A percentile compares a stretch with the other conserved stretches of the same genome.
phyloP scores from a whole-genome alignment of 2,329 filamentous ascomycete genomes.

The Graphilbum sp. region DNA sequence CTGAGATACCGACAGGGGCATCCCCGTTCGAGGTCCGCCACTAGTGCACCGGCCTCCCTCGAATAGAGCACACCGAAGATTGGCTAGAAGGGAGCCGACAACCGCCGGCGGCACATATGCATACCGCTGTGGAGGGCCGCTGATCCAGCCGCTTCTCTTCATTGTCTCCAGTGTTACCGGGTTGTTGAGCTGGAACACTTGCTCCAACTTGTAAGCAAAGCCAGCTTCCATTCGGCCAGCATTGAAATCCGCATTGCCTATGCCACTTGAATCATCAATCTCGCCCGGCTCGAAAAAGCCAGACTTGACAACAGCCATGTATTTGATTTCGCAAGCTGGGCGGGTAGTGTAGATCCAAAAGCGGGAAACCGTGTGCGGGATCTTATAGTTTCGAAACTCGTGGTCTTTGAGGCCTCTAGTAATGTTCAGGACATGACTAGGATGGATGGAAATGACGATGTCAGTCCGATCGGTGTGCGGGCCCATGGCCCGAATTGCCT shows the following conservation, averaged over 20 bases:
- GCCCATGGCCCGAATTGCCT: conserved; percentile 29
- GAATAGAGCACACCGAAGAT: conserved; percentile 36
- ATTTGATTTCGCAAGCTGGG: conserved; percentile 31
- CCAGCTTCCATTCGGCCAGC: conserved; percentile 17
- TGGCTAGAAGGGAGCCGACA: conserved; percentile 39
- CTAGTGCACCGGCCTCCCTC: conserved; percentile 13
- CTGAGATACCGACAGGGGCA: conserved; percentile 31
- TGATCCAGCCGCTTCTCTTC: conserved; percentile 37
- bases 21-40: too few relatives aligned
- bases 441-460: conserved; percentile 33
- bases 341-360: conserved; percentile 44
- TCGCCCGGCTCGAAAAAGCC: conserved; percentile 27
- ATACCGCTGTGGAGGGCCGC: conserved; percentile 30
- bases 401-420: conserved; percentile 32
- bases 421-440: conserved; percentile 30
- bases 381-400: conserved; percentile 37
- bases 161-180: conserved; percentile 35
- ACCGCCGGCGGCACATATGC: conserved; percentile 39
- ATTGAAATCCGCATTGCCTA: conserved; percentile 38
- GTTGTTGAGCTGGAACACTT: conserved; percentile 48
- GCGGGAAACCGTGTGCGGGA: conserved; percentile 37
- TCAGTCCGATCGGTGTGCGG: conserved; percentile 34
- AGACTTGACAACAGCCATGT: conserved; percentile 39
- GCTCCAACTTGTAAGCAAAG: conserved; percentile 35
- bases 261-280: conserved; percentile 24